Conservation (phyloP, 2,329 filamentous ascomycete species). For the Aspergillus candidus region DNA sequence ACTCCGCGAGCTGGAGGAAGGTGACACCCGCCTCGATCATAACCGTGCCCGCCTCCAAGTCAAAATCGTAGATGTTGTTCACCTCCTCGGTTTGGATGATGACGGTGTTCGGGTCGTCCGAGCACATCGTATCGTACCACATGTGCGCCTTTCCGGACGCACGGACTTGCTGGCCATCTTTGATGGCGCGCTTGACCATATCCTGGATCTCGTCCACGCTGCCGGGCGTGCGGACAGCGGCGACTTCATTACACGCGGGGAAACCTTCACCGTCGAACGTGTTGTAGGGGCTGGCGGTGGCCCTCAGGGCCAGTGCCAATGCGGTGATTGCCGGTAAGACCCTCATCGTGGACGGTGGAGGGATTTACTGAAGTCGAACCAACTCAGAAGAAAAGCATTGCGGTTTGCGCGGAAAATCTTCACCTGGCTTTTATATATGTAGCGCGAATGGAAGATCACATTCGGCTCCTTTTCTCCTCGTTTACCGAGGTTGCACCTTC, state of each 20-base stretch:
- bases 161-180: constrained; percentile 6
- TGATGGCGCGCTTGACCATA: constrained; percentile 7
- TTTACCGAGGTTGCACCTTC: too few species aligned
- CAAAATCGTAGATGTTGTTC: constrained; percentile 8
- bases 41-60: constrained; percentile 7
- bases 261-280: constrained; percentile 10
- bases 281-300: constrained; percentile 5
- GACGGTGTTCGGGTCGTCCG: constrained; percentile 10
- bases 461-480: too few species aligned
- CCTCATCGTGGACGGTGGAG: too few species aligned
- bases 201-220: constrained; percentile 6
- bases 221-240: constrained; percentile 2
- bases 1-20: constrained; percentile 10
- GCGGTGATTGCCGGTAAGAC: not conserved
- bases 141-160: constrained; percentile 10
- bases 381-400: too few species aligned
- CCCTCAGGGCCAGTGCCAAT: constrained; percentile 1
- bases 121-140: constrained; percentile 14
- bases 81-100: constrained; percentile 9
- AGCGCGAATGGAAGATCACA: too few species aligned
- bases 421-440: too few species aligned
- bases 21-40: constrained; percentile 11
- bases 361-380: too few species aligned
- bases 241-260: constrained; percentile 10
- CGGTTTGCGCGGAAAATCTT: too few species aligned